Base-by-base conservation (phyloP, 2,329 filamentous ascomycete genomes). In the Stemphylium lycopersici region DNA sequence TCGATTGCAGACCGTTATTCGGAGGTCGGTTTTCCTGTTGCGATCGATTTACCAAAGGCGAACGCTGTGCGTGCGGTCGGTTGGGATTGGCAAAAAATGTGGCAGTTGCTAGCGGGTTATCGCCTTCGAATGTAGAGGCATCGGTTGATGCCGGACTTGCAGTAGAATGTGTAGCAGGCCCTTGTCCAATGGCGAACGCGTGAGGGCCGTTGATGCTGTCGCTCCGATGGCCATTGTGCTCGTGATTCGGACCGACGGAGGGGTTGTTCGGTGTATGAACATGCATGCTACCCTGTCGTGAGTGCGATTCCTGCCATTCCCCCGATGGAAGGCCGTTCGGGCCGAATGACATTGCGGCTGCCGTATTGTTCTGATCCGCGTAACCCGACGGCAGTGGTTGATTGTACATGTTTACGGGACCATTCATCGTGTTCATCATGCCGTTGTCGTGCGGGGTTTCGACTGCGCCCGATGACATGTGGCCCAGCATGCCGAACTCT, bases 401-500 rank as follows among this genome's bases (percentile, higher is more conserved):
- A 8, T 70, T 73, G 59, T 75, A 78, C 50, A 75, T 66, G 47
- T 67, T 70, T 15, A 68, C 65, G 16, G 66, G 55, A 24, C 72
- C 70, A 42, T 71, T 72, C 52, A 73, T 48, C 5, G 69, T 59
- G 43, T 70, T 74, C 49, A 74, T 69, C 59, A 73, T 56, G 48
- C 58, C 65, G 38, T 67, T 73, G 55, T 95, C 90, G 49, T 86
- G 86, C 4, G 89, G 85, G 6, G 89, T 90, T 65, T 95, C 90
- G n/a, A 87, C 89, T 12, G 90, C 89, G 12, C 90, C 90, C n/a
- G 90, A 91, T 55, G 91, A 91, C 90, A 99, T 96, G 73, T 98
- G 93, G 24, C 91, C 92, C 0, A 99, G 84, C 85, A 98, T 97
- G 48, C 92, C 90, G 73, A 98, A 97, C 75, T 98, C 95, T 74